phyloP scores from a whole-genome alignment of 352 stramenopile species.

The Saprolegnia diclina region DNA sequence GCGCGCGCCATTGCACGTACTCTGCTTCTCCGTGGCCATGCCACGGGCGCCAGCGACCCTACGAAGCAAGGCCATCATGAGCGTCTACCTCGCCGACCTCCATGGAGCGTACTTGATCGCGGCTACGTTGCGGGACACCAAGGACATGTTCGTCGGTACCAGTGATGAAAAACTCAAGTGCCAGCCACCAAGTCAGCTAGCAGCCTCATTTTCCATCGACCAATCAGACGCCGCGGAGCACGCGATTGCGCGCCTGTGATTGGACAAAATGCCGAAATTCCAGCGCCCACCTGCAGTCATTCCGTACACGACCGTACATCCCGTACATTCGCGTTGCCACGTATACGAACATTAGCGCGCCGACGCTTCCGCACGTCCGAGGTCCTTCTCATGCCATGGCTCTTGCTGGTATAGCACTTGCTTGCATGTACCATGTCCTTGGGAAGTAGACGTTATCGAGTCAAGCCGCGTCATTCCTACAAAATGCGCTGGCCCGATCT shows the following conservation, averaged over 20 bases:
- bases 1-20: constrained; percentile 40
- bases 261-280: constrained; percentile 20
- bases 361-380: no score
- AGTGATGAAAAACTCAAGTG: constrained; percentile 28
- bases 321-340: not conserved
- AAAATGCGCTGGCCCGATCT: no score
- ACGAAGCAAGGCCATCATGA: constrained; percentile 4
- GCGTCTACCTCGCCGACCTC: not conserved
- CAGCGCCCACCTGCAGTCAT: constrained; percentile 9
- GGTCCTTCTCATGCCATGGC: no score
- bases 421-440: no score
- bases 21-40: constrained; percentile 99
- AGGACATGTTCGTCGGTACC: constrained; percentile 28
- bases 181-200: constrained; percentile 25
- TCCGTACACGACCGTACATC: constrained; percentile 15
- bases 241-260: not conserved
- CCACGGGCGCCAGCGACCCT: constrained; percentile 79
- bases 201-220: constrained; percentile 6
- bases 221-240: not conserved
- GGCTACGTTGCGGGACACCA: constrained; percentile 33
- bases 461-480: no score
- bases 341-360: no score
- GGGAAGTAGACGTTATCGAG: no score
- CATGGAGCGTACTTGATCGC: constrained; percentile 33
- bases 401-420: no score